Percentiles rank a stretch among this genome's conserved stretches.
These are phyloP conservation scores for Lizonia empirigonia DNA, from an alignment of 2,329 filamentous ascomycete species.

Conservation along the genomic window DNA sequence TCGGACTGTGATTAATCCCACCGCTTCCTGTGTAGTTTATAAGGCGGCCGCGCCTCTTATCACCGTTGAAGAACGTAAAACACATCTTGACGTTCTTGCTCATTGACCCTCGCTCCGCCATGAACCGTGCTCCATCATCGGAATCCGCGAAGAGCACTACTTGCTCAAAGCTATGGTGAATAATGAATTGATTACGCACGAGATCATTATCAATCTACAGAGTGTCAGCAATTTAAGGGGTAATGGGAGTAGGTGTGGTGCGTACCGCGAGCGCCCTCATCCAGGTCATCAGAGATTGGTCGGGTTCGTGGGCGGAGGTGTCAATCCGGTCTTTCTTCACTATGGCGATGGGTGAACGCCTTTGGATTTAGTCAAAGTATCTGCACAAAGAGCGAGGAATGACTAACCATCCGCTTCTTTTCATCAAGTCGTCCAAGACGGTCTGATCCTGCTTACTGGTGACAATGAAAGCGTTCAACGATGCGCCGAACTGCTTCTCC, in stretches of 20 bases:
- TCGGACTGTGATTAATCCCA: constrained; percentile 58
- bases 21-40: constrained; percentile 47
- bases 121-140: constrained; percentile 68
- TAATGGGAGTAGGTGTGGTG: too few species aligned
- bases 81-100: constrained; percentile 74
- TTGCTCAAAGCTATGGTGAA: constrained; percentile 83
- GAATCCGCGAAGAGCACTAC: constrained; percentile 75
- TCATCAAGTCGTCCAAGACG: constrained; percentile 70
- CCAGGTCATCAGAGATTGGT: constrained; percentile 73
- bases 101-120: constrained; percentile 61
- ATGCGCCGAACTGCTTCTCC: constrained; percentile 74
- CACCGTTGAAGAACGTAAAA: constrained; percentile 68
- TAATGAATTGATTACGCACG: constrained; percentile 81
- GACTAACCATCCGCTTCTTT: constrained; percentile 58
- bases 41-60: constrained; percentile 66
- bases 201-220: constrained; percentile 57
- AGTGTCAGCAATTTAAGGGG: constrained; percentile 23
- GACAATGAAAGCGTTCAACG: constrained; percentile 80
- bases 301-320: constrained; percentile 73
- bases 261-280: constrained; percentile 71
- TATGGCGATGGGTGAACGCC: constrained; percentile 67
- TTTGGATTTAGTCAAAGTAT: constrained; percentile 25
- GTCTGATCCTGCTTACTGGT: constrained; percentile 75
- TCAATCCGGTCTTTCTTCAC: constrained; percentile 62
- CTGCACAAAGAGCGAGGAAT: background rate